Percentiles rank a stretch among this genome's conserved stretches.
Evolutionary conservation across 2,329 filamentous ascomycete species (phyloP).

Genomic region (Colletotrichum simmondsii): DNA sequence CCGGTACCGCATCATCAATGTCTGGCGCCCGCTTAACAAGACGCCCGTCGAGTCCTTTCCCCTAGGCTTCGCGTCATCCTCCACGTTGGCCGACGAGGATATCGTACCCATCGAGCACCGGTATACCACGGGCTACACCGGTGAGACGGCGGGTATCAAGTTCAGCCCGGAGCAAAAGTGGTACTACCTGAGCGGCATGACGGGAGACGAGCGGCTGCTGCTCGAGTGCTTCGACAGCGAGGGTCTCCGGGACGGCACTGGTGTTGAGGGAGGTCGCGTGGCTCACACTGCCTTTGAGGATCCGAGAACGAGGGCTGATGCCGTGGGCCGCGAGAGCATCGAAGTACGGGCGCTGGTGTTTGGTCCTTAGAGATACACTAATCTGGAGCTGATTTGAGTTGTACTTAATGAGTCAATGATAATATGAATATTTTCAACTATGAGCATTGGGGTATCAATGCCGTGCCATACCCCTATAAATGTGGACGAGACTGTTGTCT

Average conservation of each 20-base stretch:
- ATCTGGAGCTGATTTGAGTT: background rate
- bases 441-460: constrained; percentile 27
- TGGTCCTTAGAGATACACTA: constrained; percentile 56
- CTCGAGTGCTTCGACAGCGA: constrained; percentile 84
- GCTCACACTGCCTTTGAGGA: constrained; percentile 86
- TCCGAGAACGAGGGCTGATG: constrained; percentile 75
- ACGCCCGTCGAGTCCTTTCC: constrained; percentile 74
- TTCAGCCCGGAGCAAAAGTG: constrained; percentile 74
- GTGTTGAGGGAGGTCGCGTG: constrained; percentile 64
- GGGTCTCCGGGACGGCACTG: constrained; percentile 57
- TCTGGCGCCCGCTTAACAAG: constrained; percentile 77
- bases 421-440: constrained; percentile 23
- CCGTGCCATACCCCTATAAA: constrained; percentile 6
- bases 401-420: constrained; percentile 18
- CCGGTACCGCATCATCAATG: constrained; percentile 86
- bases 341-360: constrained; percentile 90
- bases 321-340: constrained; percentile 84
- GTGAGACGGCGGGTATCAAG: constrained; percentile 78
- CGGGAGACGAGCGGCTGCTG: constrained; percentile 75
- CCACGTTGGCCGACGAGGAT: constrained; percentile 69
- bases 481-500: background rate
- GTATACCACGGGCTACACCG: constrained; percentile 74
- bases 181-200: constrained; percentile 86
- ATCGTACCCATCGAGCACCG: constrained; percentile 79
- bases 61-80: constrained; percentile 75